A percentile compares a stretch with the other conserved stretches of the same genome.
These are phyloP conservation scores for Colletotrichum phormii DNA, from an alignment of 2,329 filamentous ascomycete species.

Conservation along the genomic window DNA sequence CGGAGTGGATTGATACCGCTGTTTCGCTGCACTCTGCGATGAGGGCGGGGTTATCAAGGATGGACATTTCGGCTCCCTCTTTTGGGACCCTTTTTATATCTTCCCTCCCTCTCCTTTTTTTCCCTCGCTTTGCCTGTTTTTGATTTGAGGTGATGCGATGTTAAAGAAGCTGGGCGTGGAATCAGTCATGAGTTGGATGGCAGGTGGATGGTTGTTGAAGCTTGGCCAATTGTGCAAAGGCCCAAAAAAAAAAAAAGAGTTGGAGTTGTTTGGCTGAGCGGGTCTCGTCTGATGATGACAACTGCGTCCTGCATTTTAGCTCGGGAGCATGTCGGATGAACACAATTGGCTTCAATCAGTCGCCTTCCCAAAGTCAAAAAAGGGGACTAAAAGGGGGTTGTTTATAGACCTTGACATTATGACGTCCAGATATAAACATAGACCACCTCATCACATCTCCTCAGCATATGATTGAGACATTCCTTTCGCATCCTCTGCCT, in stretches of 20 bases:
- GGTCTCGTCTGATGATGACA: constrained; percentile 22
- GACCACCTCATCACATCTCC: background rate
- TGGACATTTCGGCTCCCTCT: background rate
- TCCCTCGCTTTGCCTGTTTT: no score
- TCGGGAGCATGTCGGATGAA: constrained; percentile 17
- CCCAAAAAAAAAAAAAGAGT: background rate
- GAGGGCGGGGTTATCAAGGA: constrained; percentile 8
- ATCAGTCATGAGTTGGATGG: no score
- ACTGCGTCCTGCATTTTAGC: background rate
- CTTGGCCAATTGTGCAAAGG: background rate
- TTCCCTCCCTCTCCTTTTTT: background rate
- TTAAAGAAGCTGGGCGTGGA: no score
- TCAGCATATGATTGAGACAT: background rate
- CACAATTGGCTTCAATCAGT: background rate
- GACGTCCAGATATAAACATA: background rate
- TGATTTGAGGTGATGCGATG: no score
- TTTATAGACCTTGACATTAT: background rate
- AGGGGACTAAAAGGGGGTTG: no score
- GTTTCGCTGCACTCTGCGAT: constrained; percentile 11
- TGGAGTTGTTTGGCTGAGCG: background rate
- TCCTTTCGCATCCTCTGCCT: background rate
- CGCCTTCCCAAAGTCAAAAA: background rate
- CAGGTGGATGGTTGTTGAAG: no score
- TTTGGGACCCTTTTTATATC: no score
- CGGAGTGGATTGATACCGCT: background rate